Base-by-base conservation (phyloP, 371 early-diverging fungal genomes). In the Apophysomyces ossiformis region DNA sequence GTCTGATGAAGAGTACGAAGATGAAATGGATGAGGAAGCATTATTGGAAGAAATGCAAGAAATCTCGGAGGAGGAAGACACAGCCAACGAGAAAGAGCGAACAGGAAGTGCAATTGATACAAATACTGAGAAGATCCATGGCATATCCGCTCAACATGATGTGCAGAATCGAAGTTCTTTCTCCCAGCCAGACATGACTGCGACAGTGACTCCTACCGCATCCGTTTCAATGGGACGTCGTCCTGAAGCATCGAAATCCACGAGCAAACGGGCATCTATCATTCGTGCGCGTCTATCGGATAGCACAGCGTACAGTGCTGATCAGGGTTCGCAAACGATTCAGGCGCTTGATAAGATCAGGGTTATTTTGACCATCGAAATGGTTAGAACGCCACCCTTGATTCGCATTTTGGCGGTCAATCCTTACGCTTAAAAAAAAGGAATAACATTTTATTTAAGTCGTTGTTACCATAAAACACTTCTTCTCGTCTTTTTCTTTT, bases 321-420 rank as follows among this genome's bases (percentile, higher is more conserved):
- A 76, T 44, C 77, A 76, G 54, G 78, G 72, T 35, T 79, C 78
- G 18, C 90, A 90, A 70, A 84, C 83, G 4, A 84, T 92, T 65
- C 76, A 78, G 60, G 84, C 89, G 8, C 83, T 91, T 70, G 84
- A 86, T 43, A 80, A 78, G 59, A 75, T 92, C 43, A 69, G 78
- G 21, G 88, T 90, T 1, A 78, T 87, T 66, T 75, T 91, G 37
- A 86, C 83, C 2, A 77, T 84, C 6, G 88, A 90, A 59, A 84
- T 86, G 45, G 74, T 77, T 21, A 78, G 82, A 46, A 89, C 89
- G 8, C 93, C 91, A 9, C 90, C 90, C 35, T 81, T 86, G n/a
- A 86, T 89, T 73, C 88, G 88, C 69, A 70, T 90, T 43, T 68
- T 85, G 60, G 87, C 88, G n/a, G 85, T 83, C 65, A 86, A 90